Conservation (phyloP, 306 rosid species). For the Castanea mollissima region DNA sequence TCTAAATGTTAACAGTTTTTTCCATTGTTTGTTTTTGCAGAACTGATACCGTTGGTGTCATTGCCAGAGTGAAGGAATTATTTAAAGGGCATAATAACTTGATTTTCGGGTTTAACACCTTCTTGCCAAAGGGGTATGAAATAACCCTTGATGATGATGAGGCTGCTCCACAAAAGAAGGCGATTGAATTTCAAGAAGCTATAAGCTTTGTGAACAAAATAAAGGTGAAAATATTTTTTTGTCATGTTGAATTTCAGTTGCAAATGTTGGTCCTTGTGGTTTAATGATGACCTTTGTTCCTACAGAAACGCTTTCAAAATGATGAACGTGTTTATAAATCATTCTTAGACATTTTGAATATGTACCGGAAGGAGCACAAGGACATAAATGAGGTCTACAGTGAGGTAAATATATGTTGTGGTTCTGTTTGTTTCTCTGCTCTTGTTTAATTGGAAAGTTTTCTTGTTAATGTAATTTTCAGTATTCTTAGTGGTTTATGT, state of each 20-base stretch:
- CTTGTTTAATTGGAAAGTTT: not conserved
- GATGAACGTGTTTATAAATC: conserved; percentile 90
- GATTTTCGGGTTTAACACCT: conserved; percentile 94
- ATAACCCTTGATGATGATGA: conserved; percentile 85
- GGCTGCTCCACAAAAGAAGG: conserved; percentile 76
- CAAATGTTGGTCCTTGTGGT: not conserved
- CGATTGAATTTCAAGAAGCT: conserved; percentile 95
- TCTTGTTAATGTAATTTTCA: not conserved
- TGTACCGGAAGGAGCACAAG: conserved; percentile 98
- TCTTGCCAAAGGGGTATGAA: conserved; percentile 95
- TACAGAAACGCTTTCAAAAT: conserved; percentile 83
- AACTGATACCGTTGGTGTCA: conserved; percentile 91
- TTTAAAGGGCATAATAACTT: conserved; percentile 90
- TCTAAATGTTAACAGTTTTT: conserved; percentile 17
- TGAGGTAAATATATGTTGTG: conserved; percentile 56
- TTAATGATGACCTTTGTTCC: conserved; percentile 21
- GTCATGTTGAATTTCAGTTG: conserved; percentile 5
- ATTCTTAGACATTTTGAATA: conserved; percentile 89
- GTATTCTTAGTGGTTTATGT: not conserved
- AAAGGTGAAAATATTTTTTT: conserved; percentile 55
- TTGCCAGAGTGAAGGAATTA: conserved; percentile 89
- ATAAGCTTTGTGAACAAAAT: conserved; percentile 96
- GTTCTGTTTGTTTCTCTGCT: not conserved
- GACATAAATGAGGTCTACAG: conserved; percentile 81
- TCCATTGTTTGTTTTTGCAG: conserved; percentile 42